These are phyloP conservation scores for Fusarium gaditjirri DNA, from an alignment of 2,329 filamentous ascomycete species.

Conservation along the genomic window DNA sequence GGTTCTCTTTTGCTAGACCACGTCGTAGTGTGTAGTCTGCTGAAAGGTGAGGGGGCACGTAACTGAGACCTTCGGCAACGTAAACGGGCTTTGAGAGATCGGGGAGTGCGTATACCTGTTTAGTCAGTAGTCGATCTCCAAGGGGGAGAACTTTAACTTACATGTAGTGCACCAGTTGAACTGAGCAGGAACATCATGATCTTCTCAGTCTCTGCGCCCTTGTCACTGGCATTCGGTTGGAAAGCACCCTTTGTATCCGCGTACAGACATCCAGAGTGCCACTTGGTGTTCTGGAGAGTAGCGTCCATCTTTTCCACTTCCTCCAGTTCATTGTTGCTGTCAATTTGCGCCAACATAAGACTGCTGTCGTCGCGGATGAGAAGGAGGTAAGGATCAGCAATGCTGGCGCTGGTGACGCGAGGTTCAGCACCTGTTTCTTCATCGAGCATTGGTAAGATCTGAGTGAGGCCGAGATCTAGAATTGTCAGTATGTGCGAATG, in stretches of 20 bases:
- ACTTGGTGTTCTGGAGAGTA: slow-evolving; percentile 70
- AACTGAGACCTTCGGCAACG: slow-evolving; percentile 78
- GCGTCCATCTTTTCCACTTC: slow-evolving; percentile 75
- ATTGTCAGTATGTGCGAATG: slow-evolving; percentile 24
- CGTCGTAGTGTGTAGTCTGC: slow-evolving; percentile 75
- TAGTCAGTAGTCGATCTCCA: not conserved
- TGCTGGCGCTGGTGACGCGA: slow-evolving; percentile 81
- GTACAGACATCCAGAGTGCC: slow-evolving; percentile 87
- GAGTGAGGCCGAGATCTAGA: slow-evolving; percentile 84
- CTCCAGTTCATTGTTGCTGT: slow-evolving; percentile 82
- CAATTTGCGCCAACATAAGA: slow-evolving; percentile 81
- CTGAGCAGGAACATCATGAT: slow-evolving; percentile 82
- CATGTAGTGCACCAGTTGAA: slow-evolving; percentile 77
- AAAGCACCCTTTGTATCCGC: slow-evolving; percentile 71
- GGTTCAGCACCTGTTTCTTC: slow-evolving; percentile 88
- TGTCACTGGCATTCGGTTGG: slow-evolving; percentile 53
- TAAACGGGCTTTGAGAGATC: slow-evolving; percentile 78
- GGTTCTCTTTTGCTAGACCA: slow-evolving; percentile 74
- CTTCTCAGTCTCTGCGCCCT: slow-evolving; percentile 54
- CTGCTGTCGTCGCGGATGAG: slow-evolving; percentile 87
- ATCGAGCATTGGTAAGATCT: slow-evolving; percentile 93
- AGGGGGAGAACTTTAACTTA: slow-evolving; percentile 56
- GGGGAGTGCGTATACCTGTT: slow-evolving; percentile 79
- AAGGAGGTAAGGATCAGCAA: slow-evolving; percentile 86
- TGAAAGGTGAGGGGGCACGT: slow-evolving; percentile 80